Percentiles rank a stretch among this genome's conserved stretches.
Evolutionary conservation across 192 early-diverging fungal species (phyloP).

Genomic region (Coemansia sp.): DNA sequence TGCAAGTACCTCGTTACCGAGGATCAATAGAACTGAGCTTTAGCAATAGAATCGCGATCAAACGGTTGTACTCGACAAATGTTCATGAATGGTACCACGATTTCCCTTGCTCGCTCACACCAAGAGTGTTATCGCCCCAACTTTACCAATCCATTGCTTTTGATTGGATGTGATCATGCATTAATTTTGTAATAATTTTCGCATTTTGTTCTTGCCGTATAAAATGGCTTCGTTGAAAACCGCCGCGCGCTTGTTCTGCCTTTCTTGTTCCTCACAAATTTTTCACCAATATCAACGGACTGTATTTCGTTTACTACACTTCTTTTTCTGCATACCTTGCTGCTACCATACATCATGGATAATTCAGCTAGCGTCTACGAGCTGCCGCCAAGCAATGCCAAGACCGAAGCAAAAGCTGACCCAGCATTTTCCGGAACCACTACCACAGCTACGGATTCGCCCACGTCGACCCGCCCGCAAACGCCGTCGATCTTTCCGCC

Average conservation of each 20-base stretch:
- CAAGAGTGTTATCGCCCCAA: too few species aligned
- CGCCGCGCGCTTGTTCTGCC: neutral
- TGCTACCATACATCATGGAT: constrained; percentile 8
- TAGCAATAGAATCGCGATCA: too few species aligned
- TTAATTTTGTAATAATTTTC: too few species aligned
- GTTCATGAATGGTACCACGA: too few species aligned
- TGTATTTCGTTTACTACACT: constrained; percentile 3
- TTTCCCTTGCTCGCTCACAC: too few species aligned
- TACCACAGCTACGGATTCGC: constrained; percentile 29
- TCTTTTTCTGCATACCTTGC: neutral
- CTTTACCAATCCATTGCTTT: too few species aligned
- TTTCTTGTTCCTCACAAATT: neutral
- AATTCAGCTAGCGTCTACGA: constrained; percentile 7
- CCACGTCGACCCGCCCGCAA: constrained; percentile 33
- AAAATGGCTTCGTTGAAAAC: too few species aligned
- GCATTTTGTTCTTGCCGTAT: too few species aligned
- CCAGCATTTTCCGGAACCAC: constrained; percentile 15
- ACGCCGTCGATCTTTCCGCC: constrained; percentile 46
- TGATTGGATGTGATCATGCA: too few species aligned
- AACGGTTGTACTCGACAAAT: too few species aligned
- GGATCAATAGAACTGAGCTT: too few species aligned
- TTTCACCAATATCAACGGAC: neutral
- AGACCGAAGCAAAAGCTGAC: constrained; percentile 7
- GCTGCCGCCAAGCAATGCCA: constrained; percentile 1
- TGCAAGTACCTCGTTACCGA: too few species aligned